These are phyloP conservation scores for Scytalidium lignicola DNA, from an alignment of 2,329 filamentous ascomycete species.

Conservation along the genomic window DNA sequence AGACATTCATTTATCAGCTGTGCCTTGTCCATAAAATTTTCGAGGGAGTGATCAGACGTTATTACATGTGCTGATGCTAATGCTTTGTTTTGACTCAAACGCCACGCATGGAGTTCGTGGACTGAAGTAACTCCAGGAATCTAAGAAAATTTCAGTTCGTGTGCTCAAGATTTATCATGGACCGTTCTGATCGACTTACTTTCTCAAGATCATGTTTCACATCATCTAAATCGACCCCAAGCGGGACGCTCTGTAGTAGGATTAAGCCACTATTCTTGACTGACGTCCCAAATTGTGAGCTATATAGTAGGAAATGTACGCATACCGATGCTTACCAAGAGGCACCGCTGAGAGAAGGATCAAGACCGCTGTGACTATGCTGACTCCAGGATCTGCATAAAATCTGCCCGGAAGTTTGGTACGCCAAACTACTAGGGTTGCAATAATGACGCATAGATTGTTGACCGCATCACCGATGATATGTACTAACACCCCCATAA, in stretches of 20 bases:
- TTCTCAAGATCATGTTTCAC: constrained; percentile 65
- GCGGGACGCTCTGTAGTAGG: constrained; percentile 61
- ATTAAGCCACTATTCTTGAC: constrained; percentile 59
- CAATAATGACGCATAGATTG: constrained; percentile 69
- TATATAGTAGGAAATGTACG: background rate
- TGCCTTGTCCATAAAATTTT: constrained; percentile 55
- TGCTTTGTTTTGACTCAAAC: constrained; percentile 63
- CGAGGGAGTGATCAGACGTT: constrained; percentile 51
- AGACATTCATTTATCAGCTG: constrained; percentile 63
- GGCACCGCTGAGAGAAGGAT: constrained; percentile 61
- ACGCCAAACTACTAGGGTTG: constrained; percentile 66
- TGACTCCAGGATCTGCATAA: constrained; percentile 68
- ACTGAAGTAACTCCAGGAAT: constrained; percentile 62
- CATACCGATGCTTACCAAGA: constrained; percentile 29
- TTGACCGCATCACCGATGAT: constrained; percentile 69
- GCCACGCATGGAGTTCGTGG: constrained; percentile 71
- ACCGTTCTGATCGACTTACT: constrained; percentile 30
- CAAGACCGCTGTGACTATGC: constrained; percentile 67
- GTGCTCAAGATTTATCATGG: background rate
- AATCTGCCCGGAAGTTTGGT: constrained; percentile 50
- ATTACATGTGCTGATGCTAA: constrained; percentile 67
- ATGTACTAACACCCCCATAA: constrained; percentile 66
- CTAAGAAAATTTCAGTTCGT: constrained; percentile 30
- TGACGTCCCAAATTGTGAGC: constrained; percentile 1
- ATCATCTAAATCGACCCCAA: constrained; percentile 53